Conservation (phyloP, 2,329 filamentous ascomycete species). For the Huntiella decipiens region DNA sequence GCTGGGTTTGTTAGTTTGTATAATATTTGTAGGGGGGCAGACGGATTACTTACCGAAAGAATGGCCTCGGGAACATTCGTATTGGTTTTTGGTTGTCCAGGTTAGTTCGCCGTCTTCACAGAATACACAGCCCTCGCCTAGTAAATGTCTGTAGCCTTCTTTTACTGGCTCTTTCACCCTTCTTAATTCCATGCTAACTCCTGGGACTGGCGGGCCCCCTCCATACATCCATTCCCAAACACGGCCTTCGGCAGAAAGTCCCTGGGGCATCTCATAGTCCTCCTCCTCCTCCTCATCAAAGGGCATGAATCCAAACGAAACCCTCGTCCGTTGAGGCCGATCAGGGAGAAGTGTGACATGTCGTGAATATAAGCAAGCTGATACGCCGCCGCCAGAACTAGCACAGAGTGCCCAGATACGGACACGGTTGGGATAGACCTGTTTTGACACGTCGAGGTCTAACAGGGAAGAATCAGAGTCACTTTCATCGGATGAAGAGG, state of each 20-base stretch:
- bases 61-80: slow-evolving; percentile 22
- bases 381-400: slow-evolving; percentile 32
- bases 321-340: slow-evolving; percentile 20
- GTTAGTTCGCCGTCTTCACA: slow-evolving; percentile 21
- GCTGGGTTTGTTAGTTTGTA: slow-evolving; percentile 17
- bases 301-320: slow-evolving; percentile 19
- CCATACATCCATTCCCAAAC: slow-evolving; percentile 43
- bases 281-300: neutral
- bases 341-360: slow-evolving; percentile 31
- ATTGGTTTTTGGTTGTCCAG: slow-evolving; percentile 18
- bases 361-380: slow-evolving; percentile 29
- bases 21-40: slow-evolving; percentile 2
- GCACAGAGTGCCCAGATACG: slow-evolving; percentile 34
- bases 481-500: slow-evolving; percentile 12
- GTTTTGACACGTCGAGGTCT: slow-evolving; percentile 19
- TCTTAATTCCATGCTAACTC: slow-evolving; percentile 17
- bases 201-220: slow-evolving; percentile 26
- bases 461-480: slow-evolving; percentile 17
- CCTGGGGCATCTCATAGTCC: neutral
- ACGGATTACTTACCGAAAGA: slow-evolving; percentile 20
- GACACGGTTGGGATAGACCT: slow-evolving; percentile 29
- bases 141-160: no score
- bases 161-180: slow-evolving; percentile 1
- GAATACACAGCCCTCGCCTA: slow-evolving; percentile 27
- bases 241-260: slow-evolving; percentile 25